A percentile compares a stretch with the other conserved stretches of the same genome.
phyloP scores from a whole-genome alignment of 192 early-diverging fungal species.

The Chytriomyces sp. region DNA sequence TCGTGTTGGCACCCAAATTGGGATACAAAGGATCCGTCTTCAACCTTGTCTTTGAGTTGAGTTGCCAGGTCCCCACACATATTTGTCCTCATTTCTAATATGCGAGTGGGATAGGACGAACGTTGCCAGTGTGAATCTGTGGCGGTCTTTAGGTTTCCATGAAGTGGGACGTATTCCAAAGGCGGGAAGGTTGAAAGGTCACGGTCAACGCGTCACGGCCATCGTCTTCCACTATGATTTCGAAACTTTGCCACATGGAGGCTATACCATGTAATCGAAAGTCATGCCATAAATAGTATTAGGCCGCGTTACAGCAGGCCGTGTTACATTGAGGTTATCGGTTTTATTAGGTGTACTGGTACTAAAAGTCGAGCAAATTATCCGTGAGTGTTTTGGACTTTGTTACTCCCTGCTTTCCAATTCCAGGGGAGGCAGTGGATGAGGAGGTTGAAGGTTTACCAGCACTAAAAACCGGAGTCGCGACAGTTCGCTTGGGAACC shows the following conservation, averaged over 20 bases:
- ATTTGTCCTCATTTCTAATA: too few relatives aligned
- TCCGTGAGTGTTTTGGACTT: not conserved
- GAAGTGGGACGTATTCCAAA: conserved; percentile 71
- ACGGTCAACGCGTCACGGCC: conserved; percentile 65
- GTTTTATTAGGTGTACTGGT: not conserved
- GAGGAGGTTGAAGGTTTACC: not conserved
- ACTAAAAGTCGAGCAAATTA: conserved; percentile 13
- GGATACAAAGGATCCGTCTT: conserved; percentile 77
- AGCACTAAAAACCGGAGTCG: not conserved
- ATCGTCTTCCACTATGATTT: conserved; percentile 81
- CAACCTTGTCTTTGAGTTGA: conserved; percentile 73
- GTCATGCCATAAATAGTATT: too few relatives aligned
- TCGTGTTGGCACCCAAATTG: conserved; percentile 61
- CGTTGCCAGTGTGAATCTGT: conserved; percentile 46
- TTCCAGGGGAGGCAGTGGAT: not conserved
- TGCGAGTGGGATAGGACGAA: not conserved
- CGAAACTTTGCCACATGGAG: too few relatives aligned
- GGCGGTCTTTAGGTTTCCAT: conserved; percentile 67
- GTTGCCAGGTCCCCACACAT: too few relatives aligned
- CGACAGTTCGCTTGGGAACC: not conserved
- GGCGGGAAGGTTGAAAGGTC: conserved; percentile 55
- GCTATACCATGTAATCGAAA: too few relatives aligned
- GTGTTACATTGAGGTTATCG: too few relatives aligned
- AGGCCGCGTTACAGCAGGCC: too few relatives aligned
- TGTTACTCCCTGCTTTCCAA: not conserved